Base-by-base conservation (phyloP, 306 rosid species). In the Quercus wislizeni region DNA sequence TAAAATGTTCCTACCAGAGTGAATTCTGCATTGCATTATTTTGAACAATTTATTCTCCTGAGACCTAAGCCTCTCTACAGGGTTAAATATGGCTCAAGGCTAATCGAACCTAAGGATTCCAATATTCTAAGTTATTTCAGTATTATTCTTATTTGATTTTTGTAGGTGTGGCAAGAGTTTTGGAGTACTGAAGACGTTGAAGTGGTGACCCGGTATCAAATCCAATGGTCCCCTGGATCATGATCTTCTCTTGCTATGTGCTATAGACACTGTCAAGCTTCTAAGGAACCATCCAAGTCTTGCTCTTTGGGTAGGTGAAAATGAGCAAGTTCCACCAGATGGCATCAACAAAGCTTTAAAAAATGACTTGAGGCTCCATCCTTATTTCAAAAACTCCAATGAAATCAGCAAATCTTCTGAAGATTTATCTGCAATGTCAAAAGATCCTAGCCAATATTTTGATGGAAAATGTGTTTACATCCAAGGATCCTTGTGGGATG, bases 121-220 rank as follows among this genome's bases (percentile, higher is more conserved):
- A 5, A 2, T 52, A 10, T 63, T 65, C 28, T 8, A 61, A 41
- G 23, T 41, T 25, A 6, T n/a, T 65, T 35, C 41, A 35, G 33
- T 43, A 15, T n/a, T 33, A 17, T 23, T 23, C 23, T 9, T 62
- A 52, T 77, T 68, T 67, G 68, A 58, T 63, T 84, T 55, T 87
- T 86, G 76, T 77, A 94, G 98, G 98, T 94, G 74, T 94, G 98
- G 97, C 98, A 91, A 84, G 98, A 94, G 82, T 94, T 94, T 86
- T 94, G 97, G 98, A 94, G 90, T 75, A 94, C 97, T 72, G 98
- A 97, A 78, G 98, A 94, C 73, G 89, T 88, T 21, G 97, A 94
- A 71, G 95, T 97, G 98, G 98, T 72, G 85, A 2, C 70, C 97
- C 93, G 1, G 72, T 86, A 55, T 94, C 98, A 54, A 94, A 94